Conservation (phyloP, 495 filamentous ascomycete genomes). For the Penicillium ucsense region DNA sequence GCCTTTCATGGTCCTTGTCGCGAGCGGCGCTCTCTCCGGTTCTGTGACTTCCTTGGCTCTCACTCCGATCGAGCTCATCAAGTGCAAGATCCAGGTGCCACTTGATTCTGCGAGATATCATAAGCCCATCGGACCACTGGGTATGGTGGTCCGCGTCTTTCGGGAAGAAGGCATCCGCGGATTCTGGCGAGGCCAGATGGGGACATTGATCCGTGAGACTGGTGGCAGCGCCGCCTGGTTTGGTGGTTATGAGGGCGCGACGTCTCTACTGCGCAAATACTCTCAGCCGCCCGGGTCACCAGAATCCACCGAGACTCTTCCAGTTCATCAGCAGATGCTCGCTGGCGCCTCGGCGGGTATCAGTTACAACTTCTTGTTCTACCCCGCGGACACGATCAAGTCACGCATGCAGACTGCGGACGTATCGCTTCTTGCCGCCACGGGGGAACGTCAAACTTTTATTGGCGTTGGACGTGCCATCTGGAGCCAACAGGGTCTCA, state of each 20-base stretch:
- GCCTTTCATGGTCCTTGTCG: conserved; percentile 60
- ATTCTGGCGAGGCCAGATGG: conserved; percentile 92
- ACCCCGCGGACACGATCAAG: conserved; percentile 95
- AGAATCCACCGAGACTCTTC: conserved; percentile 10
- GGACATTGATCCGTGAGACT: conserved; percentile 87
- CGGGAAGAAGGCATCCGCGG: conserved; percentile 70
- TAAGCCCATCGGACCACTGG: conserved; percentile 40
- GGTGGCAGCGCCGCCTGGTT: conserved; percentile 96
- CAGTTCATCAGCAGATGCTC: conserved; percentile 70
- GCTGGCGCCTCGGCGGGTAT: conserved; percentile 89
- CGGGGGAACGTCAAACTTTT: conserved; percentile 49
- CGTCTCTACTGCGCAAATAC: conserved; percentile 49
- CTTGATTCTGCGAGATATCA: conserved; percentile 24
- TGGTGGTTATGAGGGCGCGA: conserved; percentile 76
- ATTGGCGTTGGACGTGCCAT: conserved; percentile 54
- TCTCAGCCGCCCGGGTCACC: conserved; percentile 5
- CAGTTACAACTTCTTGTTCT: conserved; percentile 92
- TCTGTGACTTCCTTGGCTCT: conserved; percentile 82
- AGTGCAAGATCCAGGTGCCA: conserved; percentile 95
- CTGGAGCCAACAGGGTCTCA: conserved; percentile 73
- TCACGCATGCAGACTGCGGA: conserved; percentile 90
- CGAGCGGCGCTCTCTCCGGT: conserved; percentile 76
- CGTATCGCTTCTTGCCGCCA: conserved; percentile 29
- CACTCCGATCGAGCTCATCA: conserved; percentile 93
- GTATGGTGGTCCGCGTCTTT: conserved; percentile 65